phyloP scores from a whole-genome alignment of 148 eudicot genomes.

The Selenicereus undatus region DNA sequence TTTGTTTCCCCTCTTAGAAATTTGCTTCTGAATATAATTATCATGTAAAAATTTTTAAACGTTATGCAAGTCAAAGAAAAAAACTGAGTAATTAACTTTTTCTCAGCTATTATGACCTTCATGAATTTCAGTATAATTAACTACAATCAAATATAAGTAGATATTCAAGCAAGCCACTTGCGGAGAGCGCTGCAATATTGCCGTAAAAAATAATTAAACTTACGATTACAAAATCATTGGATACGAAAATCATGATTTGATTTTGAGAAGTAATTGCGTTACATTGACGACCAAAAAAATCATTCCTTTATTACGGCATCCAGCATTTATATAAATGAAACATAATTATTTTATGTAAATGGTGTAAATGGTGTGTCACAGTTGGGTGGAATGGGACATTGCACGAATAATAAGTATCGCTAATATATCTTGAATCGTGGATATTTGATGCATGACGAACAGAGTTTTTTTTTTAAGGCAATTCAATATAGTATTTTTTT shows the following conservation, averaged over 20 bases:
- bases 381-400: not conserved
- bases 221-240: not conserved
- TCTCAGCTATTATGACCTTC: too few relatives aligned
- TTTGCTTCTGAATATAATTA: too few relatives aligned
- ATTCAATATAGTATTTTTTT: not conserved
- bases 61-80: too few relatives aligned
- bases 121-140: too few relatives aligned
- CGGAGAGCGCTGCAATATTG: too few relatives aligned
- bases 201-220: too few relatives aligned
- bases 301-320: not conserved
- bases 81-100: too few relatives aligned
- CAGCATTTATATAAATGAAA: not conserved
- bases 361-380: not conserved
- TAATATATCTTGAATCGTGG: not conserved
- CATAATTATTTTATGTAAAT: not conserved
- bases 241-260: not conserved
- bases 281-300: not conserved
- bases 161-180: too few relatives aligned
- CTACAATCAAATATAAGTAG: too few relatives aligned
- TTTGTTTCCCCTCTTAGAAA: too few relatives aligned
- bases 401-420: not conserved
- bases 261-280: not conserved
- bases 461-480: not conserved
- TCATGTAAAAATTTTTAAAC: too few relatives aligned
- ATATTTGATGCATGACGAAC: not conserved